Base-by-base conservation (phyloP, 2,329 filamentous ascomycete genomes). In the Graphilbum ipis-grandicollis region DNA sequence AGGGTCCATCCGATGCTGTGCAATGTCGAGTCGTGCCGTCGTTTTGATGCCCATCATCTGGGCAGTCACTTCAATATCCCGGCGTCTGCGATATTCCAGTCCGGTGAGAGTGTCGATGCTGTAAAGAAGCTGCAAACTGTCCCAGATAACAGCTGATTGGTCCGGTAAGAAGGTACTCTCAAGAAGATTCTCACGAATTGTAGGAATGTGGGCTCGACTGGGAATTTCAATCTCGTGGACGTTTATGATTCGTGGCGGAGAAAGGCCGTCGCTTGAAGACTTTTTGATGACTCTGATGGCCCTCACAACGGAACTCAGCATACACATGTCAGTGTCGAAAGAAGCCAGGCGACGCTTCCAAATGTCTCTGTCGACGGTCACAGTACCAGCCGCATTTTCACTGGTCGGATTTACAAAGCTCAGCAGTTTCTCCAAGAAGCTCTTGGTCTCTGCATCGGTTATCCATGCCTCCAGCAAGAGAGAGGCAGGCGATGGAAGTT, bases 401-500 rank as follows among this genome's bases (percentile, higher is more conserved):
- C 13, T 21, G 19, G n/a, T 4, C 22, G 14, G 13, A 5, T 31
- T 23, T 1, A 28, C 19, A 12, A 17, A 21, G 15, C 14, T 26
- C n/a, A 41, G 10, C 8, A 46, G 39, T 18, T 31, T 17, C 5
- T 36, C 31, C 7, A 44, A 15, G 1, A 43, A 39, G 5, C 37
- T 37, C 15, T 33, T 28, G 5, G 39, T 43, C 3, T 41, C 37
- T 8, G 35, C 14, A 29, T 40, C 28, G 33, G 22, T 40, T 2
- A 39, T 42, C 44, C 44, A 46, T 14, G 38, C 44, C 25, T 46
- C 43, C 4, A 44, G 38, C 1, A 46, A 41, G 5, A 31, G 19
- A 2, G 41, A 30, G 2, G 43, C 37, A 2, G 41, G 42, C 2
- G 42, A 43, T 1, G 44, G 43, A 4, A 41, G 32, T 4, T 36